phyloP scores from a whole-genome alignment of 2,329 filamentous ascomycete species.

The Plectosphaerella plurivora region DNA sequence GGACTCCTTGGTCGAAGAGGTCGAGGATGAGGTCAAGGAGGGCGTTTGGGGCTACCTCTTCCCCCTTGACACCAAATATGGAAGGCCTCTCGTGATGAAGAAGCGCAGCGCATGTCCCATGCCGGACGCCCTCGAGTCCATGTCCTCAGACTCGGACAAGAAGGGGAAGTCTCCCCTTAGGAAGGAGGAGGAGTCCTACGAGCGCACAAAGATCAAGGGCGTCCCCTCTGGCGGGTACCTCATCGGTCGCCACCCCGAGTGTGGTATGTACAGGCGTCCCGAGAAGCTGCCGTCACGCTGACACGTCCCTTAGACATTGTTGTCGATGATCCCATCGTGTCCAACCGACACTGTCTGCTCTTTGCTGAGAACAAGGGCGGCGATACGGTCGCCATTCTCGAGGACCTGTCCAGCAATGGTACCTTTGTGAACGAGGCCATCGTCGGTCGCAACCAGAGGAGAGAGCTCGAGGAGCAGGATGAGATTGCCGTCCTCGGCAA shows the following conservation, averaged over 20 bases:
- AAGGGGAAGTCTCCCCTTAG: constrained; percentile 42
- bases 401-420: constrained; percentile 93
- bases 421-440: constrained; percentile 93
- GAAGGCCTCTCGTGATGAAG: constrained; percentile 66
- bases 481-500: constrained; percentile 84
- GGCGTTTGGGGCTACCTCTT: constrained; percentile 96
- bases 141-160: constrained; percentile 32
- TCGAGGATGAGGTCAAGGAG: constrained; percentile 76
- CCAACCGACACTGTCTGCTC: constrained; percentile 75
- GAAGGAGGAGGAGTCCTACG: constrained; percentile 56
- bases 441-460: constrained; percentile 85
- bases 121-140: constrained; percentile 38
- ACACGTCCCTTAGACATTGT: constrained; percentile 55
- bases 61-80: constrained; percentile 68
- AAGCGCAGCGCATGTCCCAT: constrained; percentile 67
- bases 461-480: constrained; percentile 84
- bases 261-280: constrained; percentile 49
- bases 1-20: constrained; percentile 69
- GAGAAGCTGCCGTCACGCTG: constrained; percentile 2
- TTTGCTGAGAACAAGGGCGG: constrained; percentile 57
- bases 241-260: constrained; percentile 89
- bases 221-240: constrained; percentile 78
- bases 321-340: constrained; percentile 74
- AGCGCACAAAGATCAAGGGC: constrained; percentile 56
- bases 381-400: constrained; percentile 68